These are phyloP conservation scores for Nothophoma quercina DNA, from an alignment of 2,329 filamentous ascomycete genomes.

Conservation along the genomic window DNA sequence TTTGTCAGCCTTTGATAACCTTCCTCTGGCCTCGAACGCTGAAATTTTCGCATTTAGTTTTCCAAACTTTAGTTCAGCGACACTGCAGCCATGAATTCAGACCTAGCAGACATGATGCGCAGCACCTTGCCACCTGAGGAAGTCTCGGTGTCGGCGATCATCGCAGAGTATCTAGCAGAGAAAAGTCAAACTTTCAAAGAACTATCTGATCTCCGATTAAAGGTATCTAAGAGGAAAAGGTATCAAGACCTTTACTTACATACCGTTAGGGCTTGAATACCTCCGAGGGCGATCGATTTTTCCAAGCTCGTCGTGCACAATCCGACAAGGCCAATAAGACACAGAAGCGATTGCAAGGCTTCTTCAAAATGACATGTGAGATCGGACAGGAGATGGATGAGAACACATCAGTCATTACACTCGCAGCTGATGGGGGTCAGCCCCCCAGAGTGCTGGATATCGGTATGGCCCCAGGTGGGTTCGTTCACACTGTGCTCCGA, in stretches of 20 bases:
- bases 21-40: constrained; percentile 5
- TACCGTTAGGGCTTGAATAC: constrained; percentile 56
- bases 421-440: constrained; percentile 14
- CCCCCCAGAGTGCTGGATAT: constrained; percentile 57
- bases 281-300: constrained; percentile 53
- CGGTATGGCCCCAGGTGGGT: constrained; percentile 65
- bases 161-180: constrained; percentile 13
- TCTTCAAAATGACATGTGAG: constrained; percentile 55
- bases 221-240: constrained; percentile 7
- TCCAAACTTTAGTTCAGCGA: constrained; percentile 4
- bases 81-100: constrained; percentile 3
- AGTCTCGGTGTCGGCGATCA: constrained; percentile 11
- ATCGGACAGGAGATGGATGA: constrained; percentile 56
- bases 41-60: constrained; percentile 5
- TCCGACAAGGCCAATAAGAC: constrained; percentile 45
- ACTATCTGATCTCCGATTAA: constrained; percentile 4
- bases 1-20: constrained; percentile 8
- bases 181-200: constrained; percentile 11
- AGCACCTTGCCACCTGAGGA: constrained; percentile 10
- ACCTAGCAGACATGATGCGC: constrained; percentile 13
- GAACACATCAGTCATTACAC: constrained; percentile 42
- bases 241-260: constrained; percentile 51
- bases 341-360: constrained; percentile 27
- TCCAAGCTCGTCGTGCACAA: constrained; percentile 50
- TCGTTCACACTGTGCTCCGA: constrained; percentile 50